Base-by-base conservation (phyloP, 306 rosid genomes). In the Purshia tridentata region DNA sequence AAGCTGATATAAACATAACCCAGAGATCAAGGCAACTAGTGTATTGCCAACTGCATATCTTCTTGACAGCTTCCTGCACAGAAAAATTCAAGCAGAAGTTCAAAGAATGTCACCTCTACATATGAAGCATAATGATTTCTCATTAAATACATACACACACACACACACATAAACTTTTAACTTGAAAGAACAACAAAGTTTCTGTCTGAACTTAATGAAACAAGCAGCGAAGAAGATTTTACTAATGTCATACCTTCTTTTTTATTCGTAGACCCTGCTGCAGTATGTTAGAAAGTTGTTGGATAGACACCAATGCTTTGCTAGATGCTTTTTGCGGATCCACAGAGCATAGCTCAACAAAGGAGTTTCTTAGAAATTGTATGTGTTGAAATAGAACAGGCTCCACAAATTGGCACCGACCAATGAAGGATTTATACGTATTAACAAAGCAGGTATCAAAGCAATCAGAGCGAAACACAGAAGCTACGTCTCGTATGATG, bases 11-110 rank as follows among this genome's bases (percentile, higher is more conserved):
- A 80, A 86, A 90, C 60, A 65, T 64, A 67, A 89, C 96, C 97
- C 97, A 94, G 44, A 94, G 82, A 81, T 91, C 99, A 54, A 94
- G 76, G 82, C 96, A 94, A 81, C 84, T 89, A 35, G 84, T 77
- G 72, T 85, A 88, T 80, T 85, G 91, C 96, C 93, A 89, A 76
- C 90, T 81, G 76, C 95, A 86, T 70, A 94, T 81, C 73, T 86
- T 89, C 80, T 84, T 84, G 56, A 94, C 84, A 59, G 88, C 95
- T 78, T 94, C 97, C 99, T 94, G 89, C 69, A 56, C 63, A 80
- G 40, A 73, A 41, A 73, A 81, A 46, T 65, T 23, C 68, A 70
- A 37, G 61, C 18, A 85, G 72, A 67, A 72, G 62, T 76, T 82
- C 65, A 86, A 75, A 62, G 69, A 71, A 35, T 23, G 13, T 22